Percentiles rank a stretch among this genome's conserved stretches.
These are phyloP conservation scores for Austroboletus rostrupii DNA, from an alignment of 1,284 basidiomycete species.

Conservation along the genomic window DNA sequence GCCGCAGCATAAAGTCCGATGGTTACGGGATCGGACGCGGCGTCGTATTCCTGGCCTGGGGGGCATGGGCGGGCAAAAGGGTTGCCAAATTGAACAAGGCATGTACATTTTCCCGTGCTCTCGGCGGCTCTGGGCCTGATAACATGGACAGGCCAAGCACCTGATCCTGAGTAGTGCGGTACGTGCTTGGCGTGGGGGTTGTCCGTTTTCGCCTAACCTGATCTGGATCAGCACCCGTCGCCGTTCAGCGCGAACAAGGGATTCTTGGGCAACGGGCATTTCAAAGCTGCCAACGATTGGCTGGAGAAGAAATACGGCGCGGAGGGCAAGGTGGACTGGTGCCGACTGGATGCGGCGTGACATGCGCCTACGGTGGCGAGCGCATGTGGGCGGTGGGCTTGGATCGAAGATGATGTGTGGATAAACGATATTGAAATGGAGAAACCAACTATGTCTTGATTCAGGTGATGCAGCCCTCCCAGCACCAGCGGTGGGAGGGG, in stretches of 20 bases:
- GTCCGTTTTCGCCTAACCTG: slow-evolving; percentile 20
- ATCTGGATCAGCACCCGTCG: slow-evolving; percentile 65
- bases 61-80: slow-evolving; percentile 81
- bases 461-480: slow-evolving; percentile 4
- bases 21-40: slow-evolving; percentile 58
- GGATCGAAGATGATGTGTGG: slow-evolving; percentile 24
- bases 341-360: slow-evolving; percentile 37
- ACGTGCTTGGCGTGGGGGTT: slow-evolving; percentile 28
- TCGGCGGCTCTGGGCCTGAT: slow-evolving; percentile 20
- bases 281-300: slow-evolving; percentile 84
- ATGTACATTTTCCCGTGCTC: slow-evolving; percentile 22
- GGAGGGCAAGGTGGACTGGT: slow-evolving; percentile 76
- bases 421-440: slow-evolving; percentile 28
- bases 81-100: slow-evolving; percentile 79
- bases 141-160: slow-evolving; percentile 65
- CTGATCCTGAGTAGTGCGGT: slow-evolving; percentile 80
- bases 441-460: slow-evolving; percentile 16
- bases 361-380: too few species aligned
- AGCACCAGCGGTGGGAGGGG: background rate
- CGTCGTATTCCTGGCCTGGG: slow-evolving; percentile 90
- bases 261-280: slow-evolving; percentile 91
- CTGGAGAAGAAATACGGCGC: slow-evolving; percentile 69
- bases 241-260: slow-evolving; percentile 79
- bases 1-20: slow-evolving; percentile 35
- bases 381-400: too few species aligned